Base-by-base conservation (phyloP, 2,329 filamentous ascomycete genomes). In the Ascosphaera pollenicola region DNA sequence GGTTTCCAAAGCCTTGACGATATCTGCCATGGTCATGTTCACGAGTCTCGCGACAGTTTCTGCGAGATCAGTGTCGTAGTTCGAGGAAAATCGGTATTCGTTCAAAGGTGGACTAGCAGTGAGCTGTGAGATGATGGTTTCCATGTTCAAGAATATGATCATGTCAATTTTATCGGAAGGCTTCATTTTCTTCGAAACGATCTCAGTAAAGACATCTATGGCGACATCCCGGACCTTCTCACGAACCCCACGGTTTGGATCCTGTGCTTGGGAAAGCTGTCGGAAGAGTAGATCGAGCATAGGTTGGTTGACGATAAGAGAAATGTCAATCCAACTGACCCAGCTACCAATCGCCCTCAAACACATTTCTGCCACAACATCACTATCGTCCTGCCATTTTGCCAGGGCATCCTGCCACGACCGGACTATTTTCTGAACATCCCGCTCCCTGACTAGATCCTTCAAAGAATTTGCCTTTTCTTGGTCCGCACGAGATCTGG, bases 311-410 rank as follows among this genome's bases (percentile, higher is more conserved):
- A 98, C 82, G 35, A 98, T 75, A 41, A 98, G 66, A 38, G 79
- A 80, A 49, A 98, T 95, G 53, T 95, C 89, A 51, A 91, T 92
- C 89, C 89, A 98, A 68, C 84, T 91, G 43, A 93, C 84, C 87
- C 89, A 98, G 56, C 87, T 89, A 30, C 83, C 84, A 46, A 98
- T 74, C n/a, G 84, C 78, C 58, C 78, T 83, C 39, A 98, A 67
- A 49, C 81, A 85, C 68, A 91, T 75, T 56, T 94, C 84, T 35
- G 92, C 69, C 42, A 95, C 69, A 34, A 61, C 56, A 51, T 84
- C 75, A 47, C 78, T 72, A 41, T 73, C 69, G 41, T 72, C 70
- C 47, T 68, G 66, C 69, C 85, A 95, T 50, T 77, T 73, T 8
- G 73, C 68, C 40, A 98, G 67, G 35, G 98, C 78, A 51, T 92